phyloP scores from a whole-genome alignment of 2,329 filamentous ascomycete species.

The Thielaviopsis musarum region DNA sequence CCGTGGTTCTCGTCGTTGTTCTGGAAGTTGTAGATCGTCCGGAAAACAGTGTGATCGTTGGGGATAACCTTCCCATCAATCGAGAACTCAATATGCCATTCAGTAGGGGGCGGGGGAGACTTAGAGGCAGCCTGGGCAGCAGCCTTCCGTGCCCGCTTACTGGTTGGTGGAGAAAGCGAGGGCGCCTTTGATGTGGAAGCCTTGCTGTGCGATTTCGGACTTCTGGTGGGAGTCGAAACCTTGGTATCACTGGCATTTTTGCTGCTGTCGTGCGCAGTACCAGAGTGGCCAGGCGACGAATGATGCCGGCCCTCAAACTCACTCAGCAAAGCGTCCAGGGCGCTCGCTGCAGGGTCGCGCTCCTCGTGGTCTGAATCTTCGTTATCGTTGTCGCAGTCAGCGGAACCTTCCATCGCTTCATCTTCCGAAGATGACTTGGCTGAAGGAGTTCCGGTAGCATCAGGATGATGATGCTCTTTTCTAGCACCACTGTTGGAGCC shows the following conservation, averaged over 20 bases:
- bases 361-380: neutral
- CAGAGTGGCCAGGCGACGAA: neutral
- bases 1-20: slow-evolving; percentile 20
- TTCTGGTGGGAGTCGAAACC: neutral
- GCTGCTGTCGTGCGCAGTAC: neutral
- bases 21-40: slow-evolving; percentile 57
- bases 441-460: neutral
- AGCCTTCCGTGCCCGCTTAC: neutral
- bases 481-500: slow-evolving; percentile 19
- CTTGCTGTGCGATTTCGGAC: neutral
- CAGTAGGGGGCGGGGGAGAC: slow-evolving; percentile 20
- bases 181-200: neutral
- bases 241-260: neutral
- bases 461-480: slow-evolving; percentile 43
- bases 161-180: neutral
- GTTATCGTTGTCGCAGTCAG: neutral
- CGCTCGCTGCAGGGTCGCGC: neutral
- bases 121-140: neutral
- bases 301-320: neutral
- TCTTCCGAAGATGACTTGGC: neutral
- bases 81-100: slow-evolving; percentile 96
- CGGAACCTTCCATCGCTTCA: neutral
- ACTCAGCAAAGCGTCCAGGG: neutral
- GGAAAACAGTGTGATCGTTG: slow-evolving; percentile 90
- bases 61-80: slow-evolving; percentile 69